Evolutionary conservation across 371 early-diverging fungal species (phyloP).

Genomic region (Apophysomyces ossiformis): DNA sequence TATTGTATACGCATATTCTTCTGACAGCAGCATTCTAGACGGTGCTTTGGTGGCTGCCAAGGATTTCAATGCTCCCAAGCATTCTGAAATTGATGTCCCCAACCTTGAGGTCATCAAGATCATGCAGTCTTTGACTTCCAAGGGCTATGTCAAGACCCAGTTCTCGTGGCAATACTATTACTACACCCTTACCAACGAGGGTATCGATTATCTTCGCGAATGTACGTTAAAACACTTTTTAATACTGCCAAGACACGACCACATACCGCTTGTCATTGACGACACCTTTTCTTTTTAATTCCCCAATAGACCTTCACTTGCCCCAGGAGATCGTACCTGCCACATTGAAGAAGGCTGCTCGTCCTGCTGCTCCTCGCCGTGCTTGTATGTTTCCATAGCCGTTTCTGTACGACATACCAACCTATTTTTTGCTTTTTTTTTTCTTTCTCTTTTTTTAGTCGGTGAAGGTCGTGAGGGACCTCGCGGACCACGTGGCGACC

Average conservation of each 20-base stretch:
- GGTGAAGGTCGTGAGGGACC: constrained; percentile 48
- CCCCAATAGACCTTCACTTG: constrained; percentile 79
- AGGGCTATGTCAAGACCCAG: constrained; percentile 92
- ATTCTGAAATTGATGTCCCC: constrained; percentile 92
- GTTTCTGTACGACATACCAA: background rate
- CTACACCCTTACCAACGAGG: constrained; percentile 97
- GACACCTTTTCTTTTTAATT: too few relatives aligned
- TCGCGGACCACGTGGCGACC: constrained; percentile 72
- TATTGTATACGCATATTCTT: background rate
- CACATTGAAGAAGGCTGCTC: constrained; percentile 92
- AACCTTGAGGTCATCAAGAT: constrained; percentile 99
- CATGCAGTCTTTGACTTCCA: constrained; percentile 94
- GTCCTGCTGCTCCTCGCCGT: constrained; percentile 66
- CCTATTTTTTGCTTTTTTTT: background rate
- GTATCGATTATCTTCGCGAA: constrained; percentile 96
- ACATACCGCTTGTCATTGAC: too few relatives aligned
- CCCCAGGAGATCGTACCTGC: constrained; percentile 95
- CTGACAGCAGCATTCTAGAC: constrained; percentile 54
- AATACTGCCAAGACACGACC: background rate
- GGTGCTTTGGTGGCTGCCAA: constrained; percentile 98
- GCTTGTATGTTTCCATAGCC: constrained; percentile 44
- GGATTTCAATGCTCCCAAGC: constrained; percentile 95
- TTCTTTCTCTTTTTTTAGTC: constrained; percentile 22
- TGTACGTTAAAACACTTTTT: constrained; percentile 29
- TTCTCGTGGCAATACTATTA: constrained; percentile 99